Base-by-base conservation (phyloP, 306 rosid species). In the Vigna reflexopilosa region DNA sequence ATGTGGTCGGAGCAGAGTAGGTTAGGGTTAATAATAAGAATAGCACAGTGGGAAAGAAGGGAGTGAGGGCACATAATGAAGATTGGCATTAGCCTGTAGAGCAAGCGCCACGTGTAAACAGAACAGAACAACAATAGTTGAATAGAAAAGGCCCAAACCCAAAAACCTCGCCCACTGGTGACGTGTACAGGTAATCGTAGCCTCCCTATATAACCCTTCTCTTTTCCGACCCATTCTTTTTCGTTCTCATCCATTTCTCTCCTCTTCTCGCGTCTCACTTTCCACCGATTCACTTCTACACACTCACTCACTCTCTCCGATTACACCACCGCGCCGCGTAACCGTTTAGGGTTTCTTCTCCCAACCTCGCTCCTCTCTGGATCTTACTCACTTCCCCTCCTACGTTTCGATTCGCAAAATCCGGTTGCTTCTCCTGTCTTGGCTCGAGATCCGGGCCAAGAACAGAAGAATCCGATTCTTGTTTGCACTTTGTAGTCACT, bases 391-490 rank as follows among this genome's bases (percentile, higher is more conserved):
- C 38, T 2, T 47, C 30, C 9, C 20, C 3, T 26, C n/a, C 19
- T 48, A 62, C 36, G 47, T 15, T 47, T 38, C 83, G 84, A 72
- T 84, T 79, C 67, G 81, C 77, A 47, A 56, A 44, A 22, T 80
- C 84, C 62, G 22, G 4, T 70, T 78, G 75, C 80, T 79, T 82
- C 89, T 85, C 86, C 89, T 86, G 94, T 88, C 94, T 91, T 91
- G 97, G 97, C 97, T 91, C 97, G 97, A 91, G 94, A 89, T 91
- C 94, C 91, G 92, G 87, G 97, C 97, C 94, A 91, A 89, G 97
- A 70, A 80, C 94, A 83, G 92, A 80, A 63, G 85, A 69, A 77
- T 83, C 86, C 14, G 77, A 44, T 85, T 87, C 80, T 48, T 81
- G 76, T 82, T 83, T 61, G 44, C 88, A 78, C 86, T 87, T 84